A percentile compares a stretch with the other conserved stretches of the same genome.
Conservation (phyloP, 2,329 filamentous ascomycete genomes). For the Ambrosiella xylebori region DNA sequence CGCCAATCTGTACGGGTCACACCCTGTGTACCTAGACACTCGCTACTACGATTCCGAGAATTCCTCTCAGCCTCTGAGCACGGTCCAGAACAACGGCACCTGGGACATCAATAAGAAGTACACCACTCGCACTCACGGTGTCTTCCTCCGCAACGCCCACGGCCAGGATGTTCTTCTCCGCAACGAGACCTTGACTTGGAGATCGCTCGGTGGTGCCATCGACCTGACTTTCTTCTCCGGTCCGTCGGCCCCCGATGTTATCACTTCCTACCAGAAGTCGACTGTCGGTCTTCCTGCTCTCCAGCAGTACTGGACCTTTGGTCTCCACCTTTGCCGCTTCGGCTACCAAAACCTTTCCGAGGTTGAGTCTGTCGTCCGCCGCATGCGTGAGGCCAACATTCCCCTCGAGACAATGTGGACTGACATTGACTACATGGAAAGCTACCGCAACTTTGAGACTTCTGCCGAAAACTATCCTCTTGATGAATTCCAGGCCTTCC, state of each 20-base stretch:
- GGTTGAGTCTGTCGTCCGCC: constrained; percentile 47
- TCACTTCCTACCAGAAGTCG: constrained; percentile 50
- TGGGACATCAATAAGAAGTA: constrained; percentile 31
- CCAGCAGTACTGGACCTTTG: constrained; percentile 69
- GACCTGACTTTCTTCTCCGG: constrained; percentile 70
- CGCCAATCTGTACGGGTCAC: constrained; percentile 55
- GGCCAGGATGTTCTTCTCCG: constrained; percentile 54
- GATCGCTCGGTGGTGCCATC: constrained; percentile 56
- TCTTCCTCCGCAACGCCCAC: constrained; percentile 62
- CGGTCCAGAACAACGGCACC: constrained; percentile 25
- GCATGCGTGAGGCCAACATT: constrained; percentile 46
- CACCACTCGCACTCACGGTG: constrained; percentile 53
- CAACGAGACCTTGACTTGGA: constrained; percentile 51
- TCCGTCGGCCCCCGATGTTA: constrained; percentile 49
- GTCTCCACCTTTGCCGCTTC: constrained; percentile 61
- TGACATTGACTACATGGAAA: constrained; percentile 55
- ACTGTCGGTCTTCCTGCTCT: constrained; percentile 55
- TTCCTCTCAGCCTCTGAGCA: constrained; percentile 27
- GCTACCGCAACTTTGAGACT: constrained; percentile 37
- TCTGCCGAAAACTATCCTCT: constrained; percentile 30
- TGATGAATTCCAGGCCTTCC: constrained; percentile 22
- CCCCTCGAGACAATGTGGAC: constrained; percentile 60
- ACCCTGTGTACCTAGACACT: constrained; percentile 67
- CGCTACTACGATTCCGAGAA: constrained; percentile 46
- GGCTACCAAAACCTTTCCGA: constrained; percentile 60